Base-by-base conservation (phyloP, 1,139 yeast species). In the Meyerozyma smithsonii region DNA sequence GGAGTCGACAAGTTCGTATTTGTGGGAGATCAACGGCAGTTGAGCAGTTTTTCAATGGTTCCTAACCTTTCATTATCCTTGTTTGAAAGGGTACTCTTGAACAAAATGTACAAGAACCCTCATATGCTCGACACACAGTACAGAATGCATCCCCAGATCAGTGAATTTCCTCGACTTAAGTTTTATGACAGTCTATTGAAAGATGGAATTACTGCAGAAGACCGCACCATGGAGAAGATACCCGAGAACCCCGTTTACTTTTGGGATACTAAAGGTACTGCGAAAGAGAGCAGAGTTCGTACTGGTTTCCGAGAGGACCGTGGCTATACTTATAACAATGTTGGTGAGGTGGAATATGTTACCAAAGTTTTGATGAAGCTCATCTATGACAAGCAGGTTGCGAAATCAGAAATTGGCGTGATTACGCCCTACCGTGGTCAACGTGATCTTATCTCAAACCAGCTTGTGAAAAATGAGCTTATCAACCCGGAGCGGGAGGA, bases 401-500 rank as follows among this genome's bases (percentile, higher is more conserved):
- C 62, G 2, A 66, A 72, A 24, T 59, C 64, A 1, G 72, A 77
- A 28, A 81, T 82, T 42, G 86, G 87, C 46, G 65, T 83, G 16
- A 78, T 83, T 42, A 82, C 89, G 1, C 87, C 88, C 10, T 83
- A 83, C 54, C 73, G 86, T 40, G 87, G 86, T 0, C 89, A 83
- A 54, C 66, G 89, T 50, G 87, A 81, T 52, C 57, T 77, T 42
- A 64, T 83, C 12, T 79, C 88, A 0, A 58, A 69, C 2, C 50
- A 56, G 2, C 62, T 81, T 36, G 74, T 72, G 26, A 58, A 63
- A 19, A 81, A 82, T 52, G 63, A 63, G 7, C 52, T 80, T 10
- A 66, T 82, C 38, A 82, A 82, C 52, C 88, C 88, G 0, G 56
- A 59, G 8, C 58, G 64, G n/a, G 65, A 65, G 36, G 74, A 66